These are phyloP conservation scores for Ceratobasidium theobromae DNA, from an alignment of 1,284 basidiomycete genomes.

Conservation along the genomic window DNA sequence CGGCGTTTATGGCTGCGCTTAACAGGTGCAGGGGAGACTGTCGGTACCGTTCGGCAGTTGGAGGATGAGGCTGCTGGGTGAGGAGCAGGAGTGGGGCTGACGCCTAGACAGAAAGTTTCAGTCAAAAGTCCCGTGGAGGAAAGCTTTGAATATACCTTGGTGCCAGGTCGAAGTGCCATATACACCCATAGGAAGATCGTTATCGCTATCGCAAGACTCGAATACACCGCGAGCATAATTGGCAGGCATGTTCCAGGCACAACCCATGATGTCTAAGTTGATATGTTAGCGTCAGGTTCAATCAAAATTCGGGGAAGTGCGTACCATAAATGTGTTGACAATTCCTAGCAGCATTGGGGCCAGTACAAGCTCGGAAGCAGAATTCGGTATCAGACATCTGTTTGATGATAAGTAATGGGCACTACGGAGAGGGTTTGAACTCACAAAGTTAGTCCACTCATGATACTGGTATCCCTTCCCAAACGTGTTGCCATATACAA, in stretches of 20 bases:
- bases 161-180: slow-evolving; percentile 60
- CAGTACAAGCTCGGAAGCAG: slow-evolving; percentile 75
- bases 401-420: slow-evolving; percentile 22
- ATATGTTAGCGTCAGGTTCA: neutral
- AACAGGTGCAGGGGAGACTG: slow-evolving; percentile 40
- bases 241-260: slow-evolving; percentile 54
- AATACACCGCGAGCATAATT: slow-evolving; percentile 54
- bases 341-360: slow-evolving; percentile 55
- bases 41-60: slow-evolving; percentile 50
- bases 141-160: slow-evolving; percentile 42
- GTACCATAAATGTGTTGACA: slow-evolving; percentile 52
- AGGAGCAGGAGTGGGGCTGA: slow-evolving; percentile 52
- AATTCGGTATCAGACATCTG: slow-evolving; percentile 61
- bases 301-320: neutral
- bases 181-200: slow-evolving; percentile 60
- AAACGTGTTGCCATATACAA: slow-evolving; percentile 73
- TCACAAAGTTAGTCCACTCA: slow-evolving; percentile 61
- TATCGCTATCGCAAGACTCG: slow-evolving; percentile 55
- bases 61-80: slow-evolving; percentile 49
- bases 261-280: slow-evolving; percentile 52
- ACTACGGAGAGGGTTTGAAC: neutral
- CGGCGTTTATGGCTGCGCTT: slow-evolving; percentile 25
- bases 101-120: slow-evolving; percentile 43
- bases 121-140: neutral
- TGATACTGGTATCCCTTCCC: slow-evolving; percentile 58